Evolutionary conservation across 2,329 filamentous ascomycete species (phyloP).

Genomic region (Ascochyta fabae): DNA sequence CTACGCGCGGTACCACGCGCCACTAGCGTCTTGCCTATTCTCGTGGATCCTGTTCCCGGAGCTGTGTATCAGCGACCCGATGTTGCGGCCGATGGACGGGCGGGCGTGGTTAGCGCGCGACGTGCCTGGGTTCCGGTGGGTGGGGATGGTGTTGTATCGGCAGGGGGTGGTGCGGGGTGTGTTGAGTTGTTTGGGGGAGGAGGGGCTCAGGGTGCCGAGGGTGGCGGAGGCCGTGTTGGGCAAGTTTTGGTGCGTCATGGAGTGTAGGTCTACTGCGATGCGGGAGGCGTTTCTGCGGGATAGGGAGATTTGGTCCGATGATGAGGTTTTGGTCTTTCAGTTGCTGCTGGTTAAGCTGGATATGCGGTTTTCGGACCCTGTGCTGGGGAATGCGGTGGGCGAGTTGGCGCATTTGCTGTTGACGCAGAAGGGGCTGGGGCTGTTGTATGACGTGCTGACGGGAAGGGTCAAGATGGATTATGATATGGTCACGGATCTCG

Average conservation of each 20-base stretch:
- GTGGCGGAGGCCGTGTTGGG: slow-evolving; percentile 59
- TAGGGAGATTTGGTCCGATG: slow-evolving; percentile 61
- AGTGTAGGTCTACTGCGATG: slow-evolving; percentile 63
- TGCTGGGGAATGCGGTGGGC: slow-evolving; percentile 58
- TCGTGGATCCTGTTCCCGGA: slow-evolving; percentile 65
- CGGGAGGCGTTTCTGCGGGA: slow-evolving; percentile 64
- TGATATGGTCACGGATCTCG: slow-evolving; percentile 19
- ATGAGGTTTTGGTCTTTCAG: slow-evolving; percentile 67
- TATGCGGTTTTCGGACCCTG: slow-evolving; percentile 71
- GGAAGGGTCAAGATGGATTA: slow-evolving; percentile 58
- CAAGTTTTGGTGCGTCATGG: slow-evolving; percentile 77
- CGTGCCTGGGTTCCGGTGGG: slow-evolving; percentile 70
- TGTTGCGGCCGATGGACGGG: slow-evolving; percentile 53
- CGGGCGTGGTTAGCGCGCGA: slow-evolving; percentile 38
- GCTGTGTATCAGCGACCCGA: slow-evolving; percentile 67
- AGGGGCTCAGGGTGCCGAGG: slow-evolving; percentile 56
- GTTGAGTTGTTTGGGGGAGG: slow-evolving; percentile 66
- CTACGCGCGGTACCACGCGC: slow-evolving; percentile 62
- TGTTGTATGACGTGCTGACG: slow-evolving; percentile 52
- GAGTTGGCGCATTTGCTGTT: slow-evolving; percentile 56
- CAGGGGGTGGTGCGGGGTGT: slow-evolving; percentile 59
- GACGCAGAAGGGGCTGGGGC: slow-evolving; percentile 58
- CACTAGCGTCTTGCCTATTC: slow-evolving; percentile 64
- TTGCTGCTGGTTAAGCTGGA: slow-evolving; percentile 75
- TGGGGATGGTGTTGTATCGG: slow-evolving; percentile 65